Evolutionary conservation across 495 filamentous ascomycete genomes (phyloP).

Genomic region (Gamarada debralockiae): DNA sequence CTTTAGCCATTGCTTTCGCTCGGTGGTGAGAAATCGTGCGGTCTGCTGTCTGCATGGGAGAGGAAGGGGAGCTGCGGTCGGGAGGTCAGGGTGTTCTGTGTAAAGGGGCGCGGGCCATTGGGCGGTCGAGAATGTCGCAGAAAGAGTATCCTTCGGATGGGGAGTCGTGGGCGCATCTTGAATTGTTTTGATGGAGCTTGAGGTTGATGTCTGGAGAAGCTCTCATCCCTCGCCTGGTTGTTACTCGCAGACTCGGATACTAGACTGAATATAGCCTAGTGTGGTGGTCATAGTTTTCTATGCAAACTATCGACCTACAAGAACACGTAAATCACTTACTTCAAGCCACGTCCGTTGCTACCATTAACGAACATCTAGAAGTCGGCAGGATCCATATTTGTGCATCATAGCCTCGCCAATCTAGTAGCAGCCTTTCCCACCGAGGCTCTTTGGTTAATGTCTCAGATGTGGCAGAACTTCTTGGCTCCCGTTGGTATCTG

Average conservation of each 20-base stretch:
- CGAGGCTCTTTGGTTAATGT: conserved; percentile 1
- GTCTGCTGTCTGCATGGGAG: conserved; percentile 47
- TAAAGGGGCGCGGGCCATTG: conserved; percentile 12
- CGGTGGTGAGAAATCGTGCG: conserved; percentile 65
- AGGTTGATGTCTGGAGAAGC: no score
- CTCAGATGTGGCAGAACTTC: conserved; percentile 4
- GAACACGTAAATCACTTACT: not conserved
- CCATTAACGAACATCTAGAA: not conserved
- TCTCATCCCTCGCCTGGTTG: not conserved
- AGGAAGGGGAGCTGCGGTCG: conserved; percentile 68
- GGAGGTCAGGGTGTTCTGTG: conserved; percentile 13
- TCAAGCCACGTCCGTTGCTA: not conserved
- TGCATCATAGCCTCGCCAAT: not conserved
- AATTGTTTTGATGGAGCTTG: no score
- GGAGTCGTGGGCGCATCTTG: conserved; percentile 19
- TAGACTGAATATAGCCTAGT: not conserved
- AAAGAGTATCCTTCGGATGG: conserved; percentile 17
- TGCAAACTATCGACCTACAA: not conserved
- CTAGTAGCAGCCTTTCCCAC: not conserved
- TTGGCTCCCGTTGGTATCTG: conserved; percentile 1
- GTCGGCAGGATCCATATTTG: conserved; percentile 2
- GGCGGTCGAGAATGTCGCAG: conserved; percentile 20
- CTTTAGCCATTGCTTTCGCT: conserved; percentile 62
- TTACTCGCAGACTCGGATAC: not conserved
- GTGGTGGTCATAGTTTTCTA: not conserved